Evolutionary conservation across 768 basidiomycete genomes (phyloP).

Genomic region (Psilocybe cyanescens): DNA sequence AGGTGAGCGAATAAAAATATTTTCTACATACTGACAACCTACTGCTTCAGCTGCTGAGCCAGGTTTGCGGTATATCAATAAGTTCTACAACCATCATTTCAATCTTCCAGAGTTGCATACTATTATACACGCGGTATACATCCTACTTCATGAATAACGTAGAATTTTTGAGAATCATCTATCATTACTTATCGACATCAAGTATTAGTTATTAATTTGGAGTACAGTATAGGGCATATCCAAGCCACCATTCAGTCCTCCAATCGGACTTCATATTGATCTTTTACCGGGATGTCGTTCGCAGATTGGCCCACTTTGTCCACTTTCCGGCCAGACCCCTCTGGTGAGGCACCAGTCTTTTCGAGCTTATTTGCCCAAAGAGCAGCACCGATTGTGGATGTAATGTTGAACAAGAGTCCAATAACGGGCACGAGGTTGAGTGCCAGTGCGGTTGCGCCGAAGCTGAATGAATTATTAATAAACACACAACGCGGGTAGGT

Average conservation of each 20-base stretch:
- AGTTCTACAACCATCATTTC: no score
- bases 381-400: constrained; percentile 70
- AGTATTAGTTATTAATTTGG: no score
- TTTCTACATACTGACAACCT: no score
- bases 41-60: no score
- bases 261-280: constrained; percentile 25
- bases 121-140: no score
- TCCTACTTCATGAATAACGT: no score
- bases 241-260: neutral
- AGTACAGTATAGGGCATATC: no score
- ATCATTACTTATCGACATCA: no score
- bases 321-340: constrained; percentile 17
- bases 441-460: constrained; percentile 62
- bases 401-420: constrained; percentile 63
- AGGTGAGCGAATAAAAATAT: no score
- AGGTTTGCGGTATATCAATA: no score
- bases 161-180: no score
- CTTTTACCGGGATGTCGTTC: constrained; percentile 15
- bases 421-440: constrained; percentile 65
- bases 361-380: constrained; percentile 76
- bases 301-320: constrained; percentile 19
- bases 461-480: constrained; percentile 33
- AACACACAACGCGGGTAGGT: neutral
- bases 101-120: no score
- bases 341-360: constrained; percentile 26